phyloP scores from a whole-genome alignment of 345 rosid species.

The Eucalyptus grandis region DNA sequence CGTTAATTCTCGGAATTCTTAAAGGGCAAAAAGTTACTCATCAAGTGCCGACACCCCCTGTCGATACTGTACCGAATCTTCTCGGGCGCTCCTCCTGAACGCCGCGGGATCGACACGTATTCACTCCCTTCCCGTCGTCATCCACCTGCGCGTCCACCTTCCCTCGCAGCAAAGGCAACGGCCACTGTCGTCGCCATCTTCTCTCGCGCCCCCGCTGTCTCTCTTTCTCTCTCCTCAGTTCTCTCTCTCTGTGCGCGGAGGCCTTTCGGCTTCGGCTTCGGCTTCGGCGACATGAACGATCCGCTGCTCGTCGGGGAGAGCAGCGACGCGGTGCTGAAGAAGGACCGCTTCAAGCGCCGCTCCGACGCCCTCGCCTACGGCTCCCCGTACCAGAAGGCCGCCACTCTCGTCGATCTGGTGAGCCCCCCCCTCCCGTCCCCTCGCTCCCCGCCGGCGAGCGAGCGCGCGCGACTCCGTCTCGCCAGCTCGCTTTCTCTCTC shows the following conservation, averaged over 20 bases:
- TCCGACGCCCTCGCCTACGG: constrained; percentile 74
- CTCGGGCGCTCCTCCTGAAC: too few relatives aligned
- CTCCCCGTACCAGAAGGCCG: constrained; percentile 72
- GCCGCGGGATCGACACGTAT: too few relatives aligned
- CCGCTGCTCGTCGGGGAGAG: constrained; percentile 24
- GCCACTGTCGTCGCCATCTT: not conserved
- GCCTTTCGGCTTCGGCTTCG: not conserved
- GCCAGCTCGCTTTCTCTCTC: not conserved
- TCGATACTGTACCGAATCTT: too few relatives aligned
- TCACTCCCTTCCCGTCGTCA: too few relatives aligned
- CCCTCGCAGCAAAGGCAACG: too few relatives aligned
- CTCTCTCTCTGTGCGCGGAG: not conserved
- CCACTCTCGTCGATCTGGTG: constrained; percentile 96
- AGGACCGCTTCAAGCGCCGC: constrained; percentile 33
- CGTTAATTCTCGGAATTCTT: too few relatives aligned
- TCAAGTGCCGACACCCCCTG: not conserved
- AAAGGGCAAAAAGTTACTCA: too few relatives aligned
- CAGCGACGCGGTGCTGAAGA: constrained; percentile 9
- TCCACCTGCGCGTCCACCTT: too few relatives aligned
- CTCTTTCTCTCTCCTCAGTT: not conserved
- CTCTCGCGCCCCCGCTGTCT: too few relatives aligned
- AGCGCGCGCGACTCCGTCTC: not conserved
- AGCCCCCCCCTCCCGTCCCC: not conserved
- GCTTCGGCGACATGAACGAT: not conserved
- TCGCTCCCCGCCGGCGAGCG: too few relatives aligned